phyloP scores from a whole-genome alignment of 2,329 filamentous ascomycete genomes.

The Clarireedia homoeocarpa region DNA sequence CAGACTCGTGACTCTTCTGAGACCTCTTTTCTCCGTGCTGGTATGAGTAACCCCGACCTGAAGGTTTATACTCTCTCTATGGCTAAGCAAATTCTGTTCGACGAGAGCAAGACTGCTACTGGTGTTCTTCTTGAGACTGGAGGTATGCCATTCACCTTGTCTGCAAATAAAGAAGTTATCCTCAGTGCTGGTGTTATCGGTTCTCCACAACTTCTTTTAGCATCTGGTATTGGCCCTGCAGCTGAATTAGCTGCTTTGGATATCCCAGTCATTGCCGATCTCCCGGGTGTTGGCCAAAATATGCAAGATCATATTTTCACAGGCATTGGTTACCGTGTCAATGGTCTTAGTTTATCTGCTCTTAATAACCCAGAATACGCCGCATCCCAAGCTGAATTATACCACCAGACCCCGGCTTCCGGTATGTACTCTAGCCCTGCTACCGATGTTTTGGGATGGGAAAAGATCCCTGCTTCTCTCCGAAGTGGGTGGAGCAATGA shows the following conservation, averaged over 20 bases:
- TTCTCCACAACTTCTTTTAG: conserved; percentile 41
- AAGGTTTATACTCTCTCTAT: conserved; percentile 34
- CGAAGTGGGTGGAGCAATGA: conserved; percentile 1
- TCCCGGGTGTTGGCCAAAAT: conserved; percentile 42
- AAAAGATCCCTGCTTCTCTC: conserved; percentile 13
- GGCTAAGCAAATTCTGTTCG: conserved; percentile 38
- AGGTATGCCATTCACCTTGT: conserved; percentile 4
- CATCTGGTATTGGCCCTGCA: conserved; percentile 38
- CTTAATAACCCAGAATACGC: neutral
- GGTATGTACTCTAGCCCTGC: conserved; percentile 8
- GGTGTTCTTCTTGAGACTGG: conserved; percentile 31
- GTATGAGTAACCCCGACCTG: conserved; percentile 18
- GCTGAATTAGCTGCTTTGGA: conserved; percentile 35
- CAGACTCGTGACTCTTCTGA: conserved; percentile 31
- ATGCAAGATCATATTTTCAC: conserved; percentile 34
- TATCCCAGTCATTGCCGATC: conserved; percentile 38
- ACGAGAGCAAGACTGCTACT: conserved; percentile 32
- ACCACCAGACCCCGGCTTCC: neutral
- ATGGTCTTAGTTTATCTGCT: conserved; percentile 1
- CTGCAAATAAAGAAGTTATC: conserved; percentile 27
- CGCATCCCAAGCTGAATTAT: neutral
- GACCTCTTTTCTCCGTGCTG: conserved; percentile 29
- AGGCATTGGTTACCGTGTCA: conserved; percentile 7
- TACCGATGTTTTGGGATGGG: conserved; percentile 14
- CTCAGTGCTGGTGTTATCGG: conserved; percentile 41